Evolutionary conservation across 495 filamentous ascomycete genomes (phyloP), one percentile per base, ranked within the genome.

Genomic region (Letharia columbiana): DNA sequence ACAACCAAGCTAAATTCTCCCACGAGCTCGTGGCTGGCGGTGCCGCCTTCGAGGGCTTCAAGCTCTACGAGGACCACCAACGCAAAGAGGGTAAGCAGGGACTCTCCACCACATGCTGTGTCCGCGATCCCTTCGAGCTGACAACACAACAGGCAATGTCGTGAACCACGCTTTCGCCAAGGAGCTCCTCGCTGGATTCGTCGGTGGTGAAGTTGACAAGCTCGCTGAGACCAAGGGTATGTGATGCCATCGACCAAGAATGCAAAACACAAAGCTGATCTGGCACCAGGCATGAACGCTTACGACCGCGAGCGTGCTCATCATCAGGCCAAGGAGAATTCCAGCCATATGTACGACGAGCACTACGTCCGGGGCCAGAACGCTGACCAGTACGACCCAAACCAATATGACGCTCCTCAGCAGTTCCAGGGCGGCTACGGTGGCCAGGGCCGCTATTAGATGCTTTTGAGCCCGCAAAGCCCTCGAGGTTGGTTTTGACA

Each of bases 21-120:
- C 90, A 92, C 76, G 89, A 92, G 77, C 73, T 89, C 47, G 72
- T 91, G 62, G 88, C 87, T 71, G 89, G 89, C 60, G 90, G 84
- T 58, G 90, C 89, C 60, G 85, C 89, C 66, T 92, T 92, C 72
- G 89, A 84, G 68, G 90, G 83, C 66, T 87, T 94, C 82, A 90
- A 91, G 81, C 77, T 85, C 20, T 92, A 86, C 74, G 90, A 92
- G 76, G 85, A 91, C 75, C 78, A 85, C 65, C 86, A 91, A 78
- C 86, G 87, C 73, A 80, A 79, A 64, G 79, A 91, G 77, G 89
- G 87, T 87, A 81, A 57, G 79, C 42, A 61, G 15, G 5, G 15
- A 57, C 56, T 61, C 52, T 20, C 20, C 42, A 18, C 28, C 39
- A 11, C 18, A 49, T 65, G 11, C 45, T 37, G 62, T 18, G 0